Percentiles rank a stretch among this genome's conserved stretches.
These are phyloP conservation scores for Allium sativum DNA, from an alignment of 106 monocot species.

Conservation along the genomic window DNA sequence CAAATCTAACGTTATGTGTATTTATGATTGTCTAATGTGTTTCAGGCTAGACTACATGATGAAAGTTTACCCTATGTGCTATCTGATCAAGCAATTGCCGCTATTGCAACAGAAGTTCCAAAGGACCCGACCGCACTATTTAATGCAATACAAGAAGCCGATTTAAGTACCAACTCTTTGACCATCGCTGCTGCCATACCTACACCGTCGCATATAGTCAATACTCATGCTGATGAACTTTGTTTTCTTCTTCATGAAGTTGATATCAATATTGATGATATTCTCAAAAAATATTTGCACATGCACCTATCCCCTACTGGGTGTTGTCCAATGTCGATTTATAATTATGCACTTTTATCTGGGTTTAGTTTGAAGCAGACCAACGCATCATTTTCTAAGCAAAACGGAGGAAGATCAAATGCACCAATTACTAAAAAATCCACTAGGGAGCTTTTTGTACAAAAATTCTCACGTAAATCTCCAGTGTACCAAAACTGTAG, in stretches of 20 bases:
- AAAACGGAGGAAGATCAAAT: constrained; percentile 32
- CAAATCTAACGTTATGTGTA: not conserved
- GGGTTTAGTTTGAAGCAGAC: constrained; percentile 41
- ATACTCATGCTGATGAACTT: constrained; percentile 53
- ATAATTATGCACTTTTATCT: constrained; percentile 68
- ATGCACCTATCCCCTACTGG: constrained; percentile 27
- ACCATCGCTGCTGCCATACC: constrained; percentile 14
- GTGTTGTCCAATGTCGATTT: constrained; percentile 56
- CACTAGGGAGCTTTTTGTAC: constrained; percentile 78
- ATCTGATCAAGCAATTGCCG: constrained; percentile 70
- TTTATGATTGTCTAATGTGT: not conserved
- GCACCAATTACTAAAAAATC: constrained; percentile 29
- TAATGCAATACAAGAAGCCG: constrained; percentile 41
- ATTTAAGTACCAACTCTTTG: constrained; percentile 18
- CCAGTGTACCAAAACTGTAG: constrained; percentile 97
- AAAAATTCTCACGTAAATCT: constrained; percentile 91
- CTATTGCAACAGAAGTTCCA: constrained; percentile 48
- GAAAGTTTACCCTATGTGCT: constrained; percentile 80
- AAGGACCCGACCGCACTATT: constrained; percentile 32
- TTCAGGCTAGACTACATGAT: constrained; percentile 91
- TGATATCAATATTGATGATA: constrained; percentile 28
- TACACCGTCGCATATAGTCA: constrained; percentile 54
- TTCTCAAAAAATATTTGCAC: constrained; percentile 47
- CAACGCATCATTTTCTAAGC: constrained; percentile 28
- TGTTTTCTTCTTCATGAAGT: constrained; percentile 42